phyloP scores from a whole-genome alignment of 192 early-diverging fungal species.

The Coemansia sp. region DNA sequence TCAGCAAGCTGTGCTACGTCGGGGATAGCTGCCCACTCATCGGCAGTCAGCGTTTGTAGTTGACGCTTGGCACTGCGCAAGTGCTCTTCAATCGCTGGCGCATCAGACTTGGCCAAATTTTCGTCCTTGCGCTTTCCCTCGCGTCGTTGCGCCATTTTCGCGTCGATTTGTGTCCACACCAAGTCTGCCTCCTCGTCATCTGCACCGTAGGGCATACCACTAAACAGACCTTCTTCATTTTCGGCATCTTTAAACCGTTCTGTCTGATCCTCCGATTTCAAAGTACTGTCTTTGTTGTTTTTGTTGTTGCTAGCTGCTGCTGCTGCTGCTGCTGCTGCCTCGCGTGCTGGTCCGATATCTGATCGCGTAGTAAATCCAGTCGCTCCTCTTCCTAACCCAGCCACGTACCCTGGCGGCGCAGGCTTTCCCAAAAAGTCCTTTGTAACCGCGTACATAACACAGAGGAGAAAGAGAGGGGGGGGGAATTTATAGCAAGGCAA shows the following conservation, averaged over 20 bases:
- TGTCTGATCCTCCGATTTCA: conserved; percentile 11
- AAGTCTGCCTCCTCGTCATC: conserved; percentile 98
- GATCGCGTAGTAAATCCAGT: conserved; percentile 98
- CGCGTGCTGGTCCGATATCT: conserved; percentile 96
- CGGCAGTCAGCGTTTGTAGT: conserved; percentile 71
- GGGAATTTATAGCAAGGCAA: neutral
- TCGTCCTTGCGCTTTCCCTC: conserved; percentile 63
- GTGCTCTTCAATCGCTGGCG: conserved; percentile 84
- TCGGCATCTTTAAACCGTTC: conserved; percentile 81
- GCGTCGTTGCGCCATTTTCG: conserved; percentile 86
- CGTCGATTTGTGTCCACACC: conserved; percentile 88
- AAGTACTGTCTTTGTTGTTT: conserved; percentile 6
- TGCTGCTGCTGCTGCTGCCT: conserved; percentile 64
- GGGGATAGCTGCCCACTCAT: conserved; percentile 84
- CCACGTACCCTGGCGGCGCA: conserved; percentile 95
- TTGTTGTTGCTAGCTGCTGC: no score
- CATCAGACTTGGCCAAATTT: conserved; percentile 68
- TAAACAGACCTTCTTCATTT: conserved; percentile 92
- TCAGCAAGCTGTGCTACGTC: conserved; percentile 73
- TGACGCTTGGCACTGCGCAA: conserved; percentile 90
- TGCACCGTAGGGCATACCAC: conserved; percentile 82
- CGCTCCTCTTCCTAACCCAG: conserved; percentile 95
- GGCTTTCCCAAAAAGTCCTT: conserved; percentile 94
- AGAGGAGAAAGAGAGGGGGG: neutral
- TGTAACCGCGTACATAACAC: conserved; percentile 38